Evolutionary conservation across 129 eudicot genomes (phyloP), one percentile per base, ranked within the genome.

Genomic region (Logfia minima): DNA sequence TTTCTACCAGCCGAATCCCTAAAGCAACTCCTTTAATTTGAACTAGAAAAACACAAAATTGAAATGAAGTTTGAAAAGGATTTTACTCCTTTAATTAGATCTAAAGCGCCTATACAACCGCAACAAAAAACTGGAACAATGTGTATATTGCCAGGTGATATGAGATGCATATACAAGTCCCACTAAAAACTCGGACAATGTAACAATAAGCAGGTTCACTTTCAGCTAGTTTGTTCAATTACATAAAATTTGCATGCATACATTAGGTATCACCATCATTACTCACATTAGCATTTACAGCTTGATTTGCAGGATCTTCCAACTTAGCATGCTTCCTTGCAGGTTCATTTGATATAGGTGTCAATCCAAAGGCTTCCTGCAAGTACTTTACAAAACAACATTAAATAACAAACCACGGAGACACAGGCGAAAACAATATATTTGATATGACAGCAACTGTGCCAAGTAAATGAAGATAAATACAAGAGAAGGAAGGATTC

Each of bases 291-390:
- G 51, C 13, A 59, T 80, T 68, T 70, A 74, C 18, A 68, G 76
- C 80, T 75, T 81, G 76, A 68, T 53, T 68, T 23, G 84, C 80
- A 75, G 32, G 76, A 68, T 75, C 80, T 68, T 81, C 84, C 64
- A 68, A 45, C 56, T 81, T 81, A 41, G 71, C 76, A 45, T 68
- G 80, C 71, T 81, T 81, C 72, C 84, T 75, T 58, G 84, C 76
- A 59, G 84, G 58, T 68, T 75, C 84, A 61, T 65, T 68, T 81
- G 84, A 75, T 68, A 75, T 81, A 48, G 80, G 51, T 59, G 80
- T 59, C 76, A 75, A 81, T 35, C 55, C 84, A 75, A 68, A 75
- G 31, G 84, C 75, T 41, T 81, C 80, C 84, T 81, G 79, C 26
- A 56, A 41, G 70, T 41, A 39, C 66, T 80, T 74, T 41, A 74